Conservation (phyloP, 192 early-diverging fungal genomes). For the Lunasporangiospora selenospora region DNA sequence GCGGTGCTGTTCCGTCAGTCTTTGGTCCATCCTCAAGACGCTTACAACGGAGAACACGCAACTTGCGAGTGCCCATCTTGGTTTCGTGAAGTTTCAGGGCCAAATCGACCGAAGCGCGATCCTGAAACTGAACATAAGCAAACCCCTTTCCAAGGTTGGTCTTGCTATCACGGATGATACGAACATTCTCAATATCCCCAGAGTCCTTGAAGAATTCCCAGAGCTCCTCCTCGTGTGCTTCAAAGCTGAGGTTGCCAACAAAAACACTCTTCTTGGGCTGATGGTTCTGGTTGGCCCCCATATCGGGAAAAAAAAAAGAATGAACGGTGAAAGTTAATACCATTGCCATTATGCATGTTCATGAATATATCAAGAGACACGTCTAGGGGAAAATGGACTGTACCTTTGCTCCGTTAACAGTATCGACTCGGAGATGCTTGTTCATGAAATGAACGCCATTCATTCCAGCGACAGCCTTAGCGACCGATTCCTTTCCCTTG, state of each 20-base stretch:
- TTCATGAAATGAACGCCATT: slow-evolving; percentile 86
- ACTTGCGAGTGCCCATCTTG: slow-evolving; percentile 65
- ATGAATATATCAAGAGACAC: neutral
- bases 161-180: slow-evolving; percentile 81
- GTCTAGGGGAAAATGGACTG: neutral
- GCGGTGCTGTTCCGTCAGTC: slow-evolving; percentile 13
- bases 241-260: slow-evolving; percentile 76
- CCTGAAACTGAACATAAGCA: slow-evolving; percentile 90
- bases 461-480: slow-evolving; percentile 64
- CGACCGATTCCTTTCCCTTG: slow-evolving; percentile 60
- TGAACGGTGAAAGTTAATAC: neutral
- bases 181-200: slow-evolving; percentile 79
- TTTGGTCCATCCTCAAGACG: slow-evolving; percentile 41
- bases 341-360: neutral
- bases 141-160: slow-evolving; percentile 95
- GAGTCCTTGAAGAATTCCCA: slow-evolving; percentile 75
- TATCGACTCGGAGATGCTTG: slow-evolving; percentile 90
- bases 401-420: slow-evolving; percentile 57
- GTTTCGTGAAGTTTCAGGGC: slow-evolving; percentile 82
- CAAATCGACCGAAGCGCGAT: slow-evolving; percentile 74
- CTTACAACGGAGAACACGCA: slow-evolving; percentile 67
- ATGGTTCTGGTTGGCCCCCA: slow-evolving; percentile 52
- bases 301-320: neutral
- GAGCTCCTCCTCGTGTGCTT: slow-evolving; percentile 74
- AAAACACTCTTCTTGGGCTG: slow-evolving; percentile 85